Base-by-base conservation (phyloP, 139 green algal species). In the Picochlorum sp. region DNA sequence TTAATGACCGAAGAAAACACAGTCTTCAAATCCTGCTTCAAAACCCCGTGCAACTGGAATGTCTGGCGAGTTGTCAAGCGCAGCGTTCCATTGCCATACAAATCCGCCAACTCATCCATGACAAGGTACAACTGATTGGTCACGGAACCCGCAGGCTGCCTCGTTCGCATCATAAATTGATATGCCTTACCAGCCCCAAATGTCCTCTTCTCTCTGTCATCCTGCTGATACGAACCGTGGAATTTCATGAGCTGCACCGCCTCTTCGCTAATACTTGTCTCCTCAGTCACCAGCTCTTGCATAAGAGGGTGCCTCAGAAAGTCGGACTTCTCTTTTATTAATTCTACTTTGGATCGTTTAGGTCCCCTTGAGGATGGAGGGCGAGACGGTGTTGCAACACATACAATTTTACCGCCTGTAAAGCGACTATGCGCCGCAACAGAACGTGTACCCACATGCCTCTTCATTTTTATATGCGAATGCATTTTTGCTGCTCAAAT, bases 161-260 rank as follows among this genome's bases (percentile, higher is more conserved):
- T 79, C 7, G 94, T 99, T 34, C 94, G 86, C 90, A 99, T 98
- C 94, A 99, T 99, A 77, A 99, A 99, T 81, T 96, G 90, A 70
- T 98, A 99, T 6, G 83, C 81, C 80, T 97, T 98, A 66, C 90
- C 94, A 24, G 82, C 23, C 1, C 91, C 93, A 57, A 92, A 92
- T 0, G 83, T 75, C n/a, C 94, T 84, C 78, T 92, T 86, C 77
- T 99, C 94, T 9, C 94, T 77, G 71, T 99, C 75, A 72, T 99
- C 94, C 76, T 97, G 92, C 88, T 85, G 74, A 67, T 99, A 99
- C 66, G 73, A 90, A 54, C 94, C 94, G 72, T 99, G 94, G 69
- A 99, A 99, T 84, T 99, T 99, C 83, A 98, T 98, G 6, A 99
- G 83, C 86, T 99, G 94, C 70, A 89, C 72, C 6, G 89, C 78